Conservation (phyloP, 805 yeast species). For the Candida berthetii region DNA sequence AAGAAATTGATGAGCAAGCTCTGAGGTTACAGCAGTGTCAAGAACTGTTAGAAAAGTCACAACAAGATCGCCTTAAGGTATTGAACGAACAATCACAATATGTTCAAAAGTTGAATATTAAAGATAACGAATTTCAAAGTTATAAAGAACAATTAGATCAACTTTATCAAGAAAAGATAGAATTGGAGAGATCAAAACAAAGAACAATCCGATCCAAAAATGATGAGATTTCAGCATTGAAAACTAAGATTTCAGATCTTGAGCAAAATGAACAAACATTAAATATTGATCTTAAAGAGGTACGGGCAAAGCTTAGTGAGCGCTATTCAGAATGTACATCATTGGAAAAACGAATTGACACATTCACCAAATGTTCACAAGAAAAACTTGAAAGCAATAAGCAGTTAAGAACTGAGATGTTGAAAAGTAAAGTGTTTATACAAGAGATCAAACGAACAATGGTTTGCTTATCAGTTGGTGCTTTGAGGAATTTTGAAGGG, state of each 20-base stretch:
- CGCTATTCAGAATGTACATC: constrained; percentile 1
- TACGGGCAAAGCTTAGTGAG: constrained; percentile 8
- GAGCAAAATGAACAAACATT: background rate
- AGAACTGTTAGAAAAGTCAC: background rate
- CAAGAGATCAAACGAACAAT: constrained; percentile 9
- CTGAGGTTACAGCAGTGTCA: background rate
- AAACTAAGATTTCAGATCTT: background rate
- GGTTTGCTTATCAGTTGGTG: constrained; percentile 1
- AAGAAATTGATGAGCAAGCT: background rate
- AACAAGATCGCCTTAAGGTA: background rate
- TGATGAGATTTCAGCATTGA: constrained; percentile 10
- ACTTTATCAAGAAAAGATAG: constrained; percentile 1
- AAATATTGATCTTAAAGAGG: constrained; percentile 3
- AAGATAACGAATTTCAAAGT: background rate
- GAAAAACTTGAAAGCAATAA: constrained; percentile 3
- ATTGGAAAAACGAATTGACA: constrained; percentile 3
- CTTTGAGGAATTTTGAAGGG: constrained; percentile 9
- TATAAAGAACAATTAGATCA: background rate
- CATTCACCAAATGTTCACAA: constrained; percentile 1
- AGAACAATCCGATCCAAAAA: constrained; percentile 6
- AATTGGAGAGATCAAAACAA: background rate
- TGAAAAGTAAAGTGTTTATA: constrained; percentile 3
- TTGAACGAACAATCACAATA: background rate
- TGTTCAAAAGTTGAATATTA: background rate
- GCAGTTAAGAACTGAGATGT: constrained; percentile 6